These are phyloP conservation scores for Agapanthus africanus DNA, from an alignment of 106 monocot genomes.

Conservation along the genomic window DNA sequence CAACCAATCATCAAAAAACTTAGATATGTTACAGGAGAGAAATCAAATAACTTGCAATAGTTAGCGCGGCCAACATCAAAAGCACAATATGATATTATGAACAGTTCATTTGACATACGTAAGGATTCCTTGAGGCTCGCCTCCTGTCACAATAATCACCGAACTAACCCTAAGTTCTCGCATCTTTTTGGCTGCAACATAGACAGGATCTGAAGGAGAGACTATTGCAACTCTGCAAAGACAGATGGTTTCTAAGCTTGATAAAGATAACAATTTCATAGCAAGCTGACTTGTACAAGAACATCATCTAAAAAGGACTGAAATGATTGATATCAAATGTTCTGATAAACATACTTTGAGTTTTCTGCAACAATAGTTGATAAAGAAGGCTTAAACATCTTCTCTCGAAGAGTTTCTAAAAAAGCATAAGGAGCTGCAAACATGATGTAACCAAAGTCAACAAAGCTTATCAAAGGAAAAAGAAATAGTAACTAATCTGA, in stretches of 20 bases:
- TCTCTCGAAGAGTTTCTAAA: conserved; percentile 84
- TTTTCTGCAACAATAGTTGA: conserved; percentile 71
- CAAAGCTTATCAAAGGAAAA: background rate
- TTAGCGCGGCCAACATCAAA: background rate
- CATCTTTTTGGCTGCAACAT: conserved; percentile 88
- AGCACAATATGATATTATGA: background rate
- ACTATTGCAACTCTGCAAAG: conserved; percentile 66
- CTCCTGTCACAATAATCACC: conserved; percentile 60
- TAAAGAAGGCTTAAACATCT: conserved; percentile 96
- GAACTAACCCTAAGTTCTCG: conserved; percentile 74
- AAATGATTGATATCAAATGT: too few species aligned
- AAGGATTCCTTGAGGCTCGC: conserved; percentile 77
- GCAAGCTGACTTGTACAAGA: too few species aligned
- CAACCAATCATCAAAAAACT: background rate
- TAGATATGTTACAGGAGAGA: background rate
- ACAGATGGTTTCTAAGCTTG: conserved; percentile 1
- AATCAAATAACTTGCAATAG: background rate
- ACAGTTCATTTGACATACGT: conserved; percentile 46
- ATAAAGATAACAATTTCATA: background rate
- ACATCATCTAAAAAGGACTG: conserved; percentile 1
- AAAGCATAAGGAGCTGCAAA: conserved; percentile 77
- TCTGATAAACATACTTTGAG: conserved; percentile 62
- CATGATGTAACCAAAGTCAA: conserved; percentile 13
- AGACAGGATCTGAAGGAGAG: conserved; percentile 87
- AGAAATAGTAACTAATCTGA: background rate